Base-by-base conservation (phyloP, 352 stramenopile species). In the Phytopythium ostracodes region DNA sequence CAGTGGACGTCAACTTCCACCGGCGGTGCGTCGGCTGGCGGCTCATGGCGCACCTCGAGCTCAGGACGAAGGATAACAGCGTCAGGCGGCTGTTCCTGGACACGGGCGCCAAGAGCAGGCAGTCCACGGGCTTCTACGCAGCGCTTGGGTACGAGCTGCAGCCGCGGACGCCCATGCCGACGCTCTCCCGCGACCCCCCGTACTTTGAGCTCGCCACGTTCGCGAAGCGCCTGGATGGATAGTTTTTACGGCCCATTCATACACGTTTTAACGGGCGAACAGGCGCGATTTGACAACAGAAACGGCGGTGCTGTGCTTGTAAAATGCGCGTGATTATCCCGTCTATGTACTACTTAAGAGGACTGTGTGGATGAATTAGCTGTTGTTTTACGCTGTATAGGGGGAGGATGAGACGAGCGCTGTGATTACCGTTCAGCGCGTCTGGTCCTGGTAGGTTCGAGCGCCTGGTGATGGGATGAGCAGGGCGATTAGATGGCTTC, bases 181-280 rank as follows among this genome's bases (percentile, higher is more conserved):
- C 49, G 50, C 50, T 64, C 18, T 64, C 59, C 50, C 31, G 29
- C 22, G 38, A 59, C 49, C 50, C 59, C 6, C 65, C 65, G 42
- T 61, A 68, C 51, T 68, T 64, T 27, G 65, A 71, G 54, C 51
- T 62, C 36, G 51, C 63, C 33, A 66, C 56, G 31, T 70, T 68
- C 33, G 59, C 50, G 46, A 76, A 76, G 65, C 55, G 44, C 15
- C 46, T 73, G 31, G 24, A 59, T 6, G 38, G 5, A 15, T 54
- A 54, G 47, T 17, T 52, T n/a, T 52, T 52, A 52, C 22, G 14
- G 9, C 7, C 18, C 46, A 14, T n/a, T 12, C 1, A 31, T 2
- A 27, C 27, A 2, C 6, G 7, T 54, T 25, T 54, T 38, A 38
- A 2, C 12, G 25, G 5, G 2, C 27, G 6, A 17, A 35, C 8